These are phyloP conservation scores for Coemansia sp. DNA, from an alignment of 192 early-diverging fungal genomes.

Conservation along the genomic window DNA sequence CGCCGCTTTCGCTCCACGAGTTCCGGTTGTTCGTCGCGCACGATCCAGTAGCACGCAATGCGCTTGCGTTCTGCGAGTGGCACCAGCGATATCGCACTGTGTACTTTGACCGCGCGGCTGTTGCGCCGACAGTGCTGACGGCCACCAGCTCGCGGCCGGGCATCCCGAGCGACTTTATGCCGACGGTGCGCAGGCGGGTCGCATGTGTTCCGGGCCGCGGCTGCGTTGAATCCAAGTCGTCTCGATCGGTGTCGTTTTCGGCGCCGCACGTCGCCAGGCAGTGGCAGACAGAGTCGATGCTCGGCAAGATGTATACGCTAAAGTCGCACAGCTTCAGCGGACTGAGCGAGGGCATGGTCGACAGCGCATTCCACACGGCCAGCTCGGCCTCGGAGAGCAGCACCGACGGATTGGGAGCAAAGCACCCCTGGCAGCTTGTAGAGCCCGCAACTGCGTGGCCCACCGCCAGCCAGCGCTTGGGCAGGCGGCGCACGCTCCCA, in stretches of 20 bases:
- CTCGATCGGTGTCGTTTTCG: conserved; percentile 13
- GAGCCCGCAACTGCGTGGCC: too few relatives aligned
- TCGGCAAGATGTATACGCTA: conserved; percentile 2
- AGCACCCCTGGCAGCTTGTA: too few relatives aligned
- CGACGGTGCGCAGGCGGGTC: background rate
- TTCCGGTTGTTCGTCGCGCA: conserved; percentile 30
- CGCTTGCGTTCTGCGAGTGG: conserved; percentile 46
- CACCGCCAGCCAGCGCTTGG: too few relatives aligned
- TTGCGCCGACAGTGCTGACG: conserved; percentile 2
- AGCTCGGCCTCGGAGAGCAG: conserved; percentile 4
- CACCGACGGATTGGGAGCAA: too few relatives aligned
- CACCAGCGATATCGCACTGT: conserved; percentile 37
- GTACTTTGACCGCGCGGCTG: conserved; percentile 34
- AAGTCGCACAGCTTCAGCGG: conserved; percentile 29
- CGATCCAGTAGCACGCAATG: conserved; percentile 25
- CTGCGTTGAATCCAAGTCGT: background rate
- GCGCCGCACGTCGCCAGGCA: conserved; percentile 5
- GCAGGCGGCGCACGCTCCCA: conserved; percentile 15
- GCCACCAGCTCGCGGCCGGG: conserved; percentile 6
- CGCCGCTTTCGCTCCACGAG: conserved; percentile 37
- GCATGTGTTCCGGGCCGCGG: too few relatives aligned
- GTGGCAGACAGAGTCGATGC: background rate
- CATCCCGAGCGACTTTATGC: conserved; percentile 4
- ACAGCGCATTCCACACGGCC: conserved; percentile 23
- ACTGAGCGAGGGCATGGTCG: conserved; percentile 14